Evolutionary conservation across 192 early-diverging fungal genomes (phyloP), one percentile per base, ranked within the genome.

Genomic region (Spizellomyces punctatus): DNA sequence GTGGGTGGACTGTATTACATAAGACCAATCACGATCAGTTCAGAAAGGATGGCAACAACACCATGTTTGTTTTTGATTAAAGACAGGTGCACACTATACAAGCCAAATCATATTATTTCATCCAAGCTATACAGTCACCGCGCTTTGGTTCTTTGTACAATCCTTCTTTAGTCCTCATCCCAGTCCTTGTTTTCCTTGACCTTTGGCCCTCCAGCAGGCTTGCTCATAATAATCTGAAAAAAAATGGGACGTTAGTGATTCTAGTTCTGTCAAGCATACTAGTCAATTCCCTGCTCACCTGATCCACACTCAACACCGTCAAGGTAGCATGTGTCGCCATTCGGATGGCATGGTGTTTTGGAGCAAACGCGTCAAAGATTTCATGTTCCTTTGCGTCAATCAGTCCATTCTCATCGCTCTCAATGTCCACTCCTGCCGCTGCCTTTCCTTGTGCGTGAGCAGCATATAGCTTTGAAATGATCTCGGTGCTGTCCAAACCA

Each of bases 231-330:
- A 76, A 98, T 95, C 91, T 90, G 22, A 44, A 45, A 57, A 52
- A 71, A 8, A 46, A 73, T 36, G 7, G 67, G 17, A 58, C 10
- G 67, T 69, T 10, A 69, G 58, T 10, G 60, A 61, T 12, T 0
- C 21, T 5, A 16, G 21, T n/a, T 54, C 14, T 17, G 36, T 16
- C 3, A 42, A 41, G 17, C 42, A 6, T 4, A 61, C 6, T 61
- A 48, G 46, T 8, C 14, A 17, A 19, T 65, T 71, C 56, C 79
- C 90, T 22, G 41, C 72, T 17, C 21, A 75, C 73, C 85, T 98
- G 96, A 84, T 99, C 97, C 55, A 99, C 94, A 79, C 94, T 90
- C 64, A 99, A 85, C 19, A 99, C 88, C 0, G 97, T 99, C 67
- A 95, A 80, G 14, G 96, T 96, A 14, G 94, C 90, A 72, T 96